phyloP scores from a whole-genome alignment of 176 grass and related monocot genomes.

The Pharus latifolius region DNA sequence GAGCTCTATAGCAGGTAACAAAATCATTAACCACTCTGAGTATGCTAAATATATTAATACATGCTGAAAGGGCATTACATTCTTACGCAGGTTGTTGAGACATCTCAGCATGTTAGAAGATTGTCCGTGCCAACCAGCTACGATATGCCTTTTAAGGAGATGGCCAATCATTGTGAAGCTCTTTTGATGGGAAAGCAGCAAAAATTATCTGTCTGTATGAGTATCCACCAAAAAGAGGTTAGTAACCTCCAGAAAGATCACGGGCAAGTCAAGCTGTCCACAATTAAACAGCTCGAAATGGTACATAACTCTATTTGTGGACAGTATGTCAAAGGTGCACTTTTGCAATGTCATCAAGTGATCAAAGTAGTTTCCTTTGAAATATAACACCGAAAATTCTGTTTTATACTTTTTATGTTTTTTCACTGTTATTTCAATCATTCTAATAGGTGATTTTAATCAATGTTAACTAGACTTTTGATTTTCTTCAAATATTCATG shows the following conservation, averaged over 20 bases:
- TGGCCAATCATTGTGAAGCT: constrained; percentile 69
- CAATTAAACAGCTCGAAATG: not conserved
- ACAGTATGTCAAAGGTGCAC: not conserved
- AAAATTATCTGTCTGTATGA: constrained; percentile 60
- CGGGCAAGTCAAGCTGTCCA: not conserved
- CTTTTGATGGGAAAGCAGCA: constrained; percentile 60
- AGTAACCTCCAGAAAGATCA: not conserved
- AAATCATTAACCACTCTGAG: too few species aligned
- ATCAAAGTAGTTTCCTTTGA: not conserved
- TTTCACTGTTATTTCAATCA: not conserved
- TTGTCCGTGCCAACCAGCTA: constrained; percentile 55
- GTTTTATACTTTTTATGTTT: not conserved
- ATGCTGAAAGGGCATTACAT: constrained; percentile 7
- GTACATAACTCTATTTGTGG: not conserved
- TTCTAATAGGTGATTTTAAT: not conserved
- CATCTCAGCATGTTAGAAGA: constrained; percentile 52
- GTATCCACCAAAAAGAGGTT: constrained; percentile 35
- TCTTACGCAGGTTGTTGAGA: constrained; percentile 51
- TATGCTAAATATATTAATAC: not conserved
- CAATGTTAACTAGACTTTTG: not conserved
- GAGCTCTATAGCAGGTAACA: too few species aligned
- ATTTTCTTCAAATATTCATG: not conserved
- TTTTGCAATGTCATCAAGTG: not conserved
- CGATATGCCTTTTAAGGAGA: constrained; percentile 58
- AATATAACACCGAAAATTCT: not conserved